Percentiles rank a stretch among this genome's conserved stretches.
Evolutionary conservation across 2,329 filamentous ascomycete species (phyloP).

Genomic region (Fusarium guadeloupense): DNA sequence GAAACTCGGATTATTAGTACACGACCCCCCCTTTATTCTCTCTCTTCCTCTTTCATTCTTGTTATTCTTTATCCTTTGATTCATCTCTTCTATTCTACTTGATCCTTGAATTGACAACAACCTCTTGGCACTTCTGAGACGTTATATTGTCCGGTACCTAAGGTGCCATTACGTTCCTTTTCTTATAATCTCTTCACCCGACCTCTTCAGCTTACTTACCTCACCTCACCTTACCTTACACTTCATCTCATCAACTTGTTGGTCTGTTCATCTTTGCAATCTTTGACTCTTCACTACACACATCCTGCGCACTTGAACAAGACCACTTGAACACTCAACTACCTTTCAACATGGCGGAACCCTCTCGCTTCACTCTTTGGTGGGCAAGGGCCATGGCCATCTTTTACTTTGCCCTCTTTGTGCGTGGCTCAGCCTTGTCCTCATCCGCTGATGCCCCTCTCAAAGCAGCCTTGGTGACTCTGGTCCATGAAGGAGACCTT

Average conservation of each 20-base stretch:
- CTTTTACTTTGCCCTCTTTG: conserved; percentile 34
- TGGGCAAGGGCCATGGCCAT: conserved; percentile 34
- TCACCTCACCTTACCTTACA: not conserved
- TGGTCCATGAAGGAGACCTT: conserved; percentile 47
- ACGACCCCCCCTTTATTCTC: conserved; percentile 3
- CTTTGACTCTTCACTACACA: conserved; percentile 7
- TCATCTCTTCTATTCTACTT: conserved; percentile 30
- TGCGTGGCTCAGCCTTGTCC: conserved; percentile 26
- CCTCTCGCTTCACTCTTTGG: conserved; percentile 2
- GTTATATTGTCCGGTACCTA: conserved; percentile 18
- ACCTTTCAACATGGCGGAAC: conserved; percentile 31
- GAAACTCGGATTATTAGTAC: conserved; percentile 1
- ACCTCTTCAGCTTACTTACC: no score
- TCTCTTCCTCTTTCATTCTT: conserved; percentile 11
- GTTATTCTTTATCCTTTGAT: conserved; percentile 31
- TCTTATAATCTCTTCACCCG: conserved; percentile 21
- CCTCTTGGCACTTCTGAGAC: conserved; percentile 27
- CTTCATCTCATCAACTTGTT: conserved; percentile 17
- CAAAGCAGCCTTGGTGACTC: conserved; percentile 47
- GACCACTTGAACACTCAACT: conserved; percentile 1
- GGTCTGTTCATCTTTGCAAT: conserved; percentile 13
- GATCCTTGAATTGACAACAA: conserved; percentile 29
- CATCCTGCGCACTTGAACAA: conserved; percentile 1
- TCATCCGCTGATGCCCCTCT: conserved; percentile 37
- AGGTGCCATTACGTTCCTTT: conserved; percentile 29